Evolutionary conservation across 148 eudicot species (phyloP), one percentile per base, ranked within the genome.

Genomic region (Cornus kousa): DNA sequence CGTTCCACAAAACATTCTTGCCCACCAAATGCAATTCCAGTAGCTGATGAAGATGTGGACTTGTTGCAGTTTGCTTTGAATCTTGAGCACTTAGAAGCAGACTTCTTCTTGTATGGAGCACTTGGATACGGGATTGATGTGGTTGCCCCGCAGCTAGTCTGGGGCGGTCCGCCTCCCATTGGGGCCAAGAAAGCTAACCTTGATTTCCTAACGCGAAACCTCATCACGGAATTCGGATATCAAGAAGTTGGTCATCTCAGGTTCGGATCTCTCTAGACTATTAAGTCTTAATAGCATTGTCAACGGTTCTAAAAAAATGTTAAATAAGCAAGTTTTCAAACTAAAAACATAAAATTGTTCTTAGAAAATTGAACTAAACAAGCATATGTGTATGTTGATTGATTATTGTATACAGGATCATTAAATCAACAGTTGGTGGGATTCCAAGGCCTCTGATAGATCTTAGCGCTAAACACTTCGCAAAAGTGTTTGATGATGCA

Each of bases 241-340:
- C 88, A 92, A 77, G 98, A 94, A 87, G 83, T 94, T 78, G 97
- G 94, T 17, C 98, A 94, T 76, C 80, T 94, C n/a, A 91, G 97
- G 98, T 91, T 60, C 66, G 5, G 9, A 43, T 43, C 48, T 43
- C 3, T 43, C 3, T 43, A 43, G n/a, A n/a, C n/a, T n/a, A n/a
- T n/a, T n/a, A n/a, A n/a, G n/a, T n/a, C n/a, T n/a, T n/a, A n/a
- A n/a, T n/a, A n/a, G n/a, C n/a, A n/a, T n/a, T n/a, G n/a, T n/a
- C n/a, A n/a, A n/a, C n/a, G n/a, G n/a, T n/a, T n/a, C n/a, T n/a
- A n/a, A n/a, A n/a, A n/a, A n/a, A n/a, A n/a, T n/a, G n/a, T n/a
- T n/a, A n/a, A n/a, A n/a, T n/a, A n/a, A n/a, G n/a, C n/a, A n/a
- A n/a, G n/a, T n/a, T n/a, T n/a, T n/a, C n/a, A n/a, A n/a, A n/a